Evolutionary conservation across 2,329 filamentous ascomycete species (phyloP).

Genomic region (Monilinia polystroma): DNA sequence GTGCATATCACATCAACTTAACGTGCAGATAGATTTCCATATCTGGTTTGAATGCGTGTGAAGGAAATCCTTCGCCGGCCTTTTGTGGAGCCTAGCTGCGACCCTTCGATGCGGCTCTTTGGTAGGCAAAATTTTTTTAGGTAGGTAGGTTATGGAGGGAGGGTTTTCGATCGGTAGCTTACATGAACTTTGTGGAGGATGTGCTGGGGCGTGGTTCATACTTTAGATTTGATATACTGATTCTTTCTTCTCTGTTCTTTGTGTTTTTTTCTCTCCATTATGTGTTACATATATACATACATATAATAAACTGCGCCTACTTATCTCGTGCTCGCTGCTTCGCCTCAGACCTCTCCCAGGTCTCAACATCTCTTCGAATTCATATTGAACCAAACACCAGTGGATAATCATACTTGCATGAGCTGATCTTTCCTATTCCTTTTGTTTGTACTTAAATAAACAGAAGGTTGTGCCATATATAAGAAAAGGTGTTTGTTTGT

Average conservation of each 20-base stretch:
- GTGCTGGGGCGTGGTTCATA: conserved; percentile 14
- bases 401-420: not conserved
- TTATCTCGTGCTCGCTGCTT: conserved; percentile 4
- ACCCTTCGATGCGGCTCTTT: conserved; percentile 14
- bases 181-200: conserved; percentile 18
- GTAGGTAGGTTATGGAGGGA: not conserved
- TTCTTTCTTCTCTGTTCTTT: not conserved
- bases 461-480: conserved; percentile 10
- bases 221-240: not conserved
- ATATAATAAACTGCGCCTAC: conserved; percentile 8
- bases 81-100: not conserved
- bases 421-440: not conserved
- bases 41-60: not conserved
- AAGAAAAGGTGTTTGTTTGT: conserved; percentile 1
- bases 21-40: not conserved
- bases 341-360: conserved; percentile 5
- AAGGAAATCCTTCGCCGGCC: conserved; percentile 18
- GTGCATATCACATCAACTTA: not conserved
- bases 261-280: not conserved
- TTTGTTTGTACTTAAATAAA: conserved; percentile 13
- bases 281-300: not conserved
- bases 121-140: not conserved
- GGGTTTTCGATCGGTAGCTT: not conserved
- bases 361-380: not conserved
- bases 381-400: not conserved